Base-by-base conservation (phyloP, 768 basidiomycete species). In the Baorangia bicolor region DNA sequence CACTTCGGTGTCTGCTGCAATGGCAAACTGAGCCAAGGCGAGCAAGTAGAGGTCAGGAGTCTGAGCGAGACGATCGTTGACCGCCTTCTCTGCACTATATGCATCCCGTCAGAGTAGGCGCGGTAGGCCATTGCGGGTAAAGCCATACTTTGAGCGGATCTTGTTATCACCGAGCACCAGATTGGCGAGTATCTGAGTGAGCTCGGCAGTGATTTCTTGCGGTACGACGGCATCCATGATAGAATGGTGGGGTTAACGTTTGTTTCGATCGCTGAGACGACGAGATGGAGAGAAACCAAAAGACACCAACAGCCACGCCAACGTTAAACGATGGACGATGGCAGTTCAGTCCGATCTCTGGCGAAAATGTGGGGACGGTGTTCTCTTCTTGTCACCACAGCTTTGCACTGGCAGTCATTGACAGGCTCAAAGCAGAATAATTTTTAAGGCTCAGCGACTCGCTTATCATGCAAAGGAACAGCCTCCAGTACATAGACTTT, bases 121-220 rank as follows among this genome's bases (percentile, higher is more conserved):
- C 4, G n/a, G 8, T 14, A 10, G 8, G 30, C 31, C 12, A 35
- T 51, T 38, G 43, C 23, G 10, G 18, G 30, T 25, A 37, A 35
- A 47, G 53, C 10, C 53, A 21, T 64, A 88, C 90, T 79, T 87
- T 60, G 86, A 76, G 18, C 90, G 84, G 48, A 93, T 89, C 51
- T 86, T 83, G 71, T 93, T 93, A 69, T 93, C 90, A 5, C 89
- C 91, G 38, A 90, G 76, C 5, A 92, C 87, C 20, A 92, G 83
- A 71, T 93, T 92, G 12, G 88, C 87, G 39, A 93, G 82, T 57
- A 92, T 90, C 73, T 92, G 90, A 1, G 87, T 90, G 61, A 92
- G 80, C 64, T 92, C 88, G 13, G 77, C 73, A 8, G 86, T 85
- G 42, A 91, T 88, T 69, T 90, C 86, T 53, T 84, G 79, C 0